Conservation (phyloP, 169 alveolate genomes). For the Plasmodium coatneyi region DNA sequence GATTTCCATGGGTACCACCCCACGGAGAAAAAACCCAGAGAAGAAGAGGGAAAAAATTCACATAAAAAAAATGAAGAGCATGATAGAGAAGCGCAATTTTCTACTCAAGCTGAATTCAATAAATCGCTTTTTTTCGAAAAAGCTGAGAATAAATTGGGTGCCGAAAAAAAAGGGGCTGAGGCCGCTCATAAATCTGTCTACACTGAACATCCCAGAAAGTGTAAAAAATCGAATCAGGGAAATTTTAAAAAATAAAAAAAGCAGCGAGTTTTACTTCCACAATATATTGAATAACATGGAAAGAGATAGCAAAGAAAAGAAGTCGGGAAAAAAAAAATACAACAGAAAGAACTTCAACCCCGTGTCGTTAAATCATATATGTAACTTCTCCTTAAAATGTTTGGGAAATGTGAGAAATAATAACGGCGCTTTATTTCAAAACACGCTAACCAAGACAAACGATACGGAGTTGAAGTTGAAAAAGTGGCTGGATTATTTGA, state of each 20-base stretch:
- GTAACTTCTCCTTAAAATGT: conserved; percentile 53
- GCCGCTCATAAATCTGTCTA: conserved; percentile 64
- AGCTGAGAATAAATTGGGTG: conserved; percentile 70
- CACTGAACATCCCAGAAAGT: conserved; percentile 46
- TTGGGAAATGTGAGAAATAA: conserved; percentile 46
- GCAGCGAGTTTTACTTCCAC: conserved; percentile 68
- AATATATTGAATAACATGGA: conserved; percentile 47
- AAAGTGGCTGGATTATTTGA: conserved; percentile 37
- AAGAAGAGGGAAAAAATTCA: conserved; percentile 2
- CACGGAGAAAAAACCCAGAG: neutral
- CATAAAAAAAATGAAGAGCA: conserved; percentile 26
- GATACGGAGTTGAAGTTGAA: conserved; percentile 56
- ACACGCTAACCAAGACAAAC: conserved; percentile 51
- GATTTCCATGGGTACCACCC: neutral
- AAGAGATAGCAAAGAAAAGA: conserved; percentile 46
- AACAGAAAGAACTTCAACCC: conserved; percentile 60
- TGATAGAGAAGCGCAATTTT: conserved; percentile 67
- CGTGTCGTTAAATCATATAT: conserved; percentile 50
- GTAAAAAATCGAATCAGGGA: conserved; percentile 44
- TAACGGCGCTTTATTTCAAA: conserved; percentile 45
- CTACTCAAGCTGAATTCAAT: conserved; percentile 23
- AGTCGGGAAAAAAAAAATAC: conserved; percentile 31
- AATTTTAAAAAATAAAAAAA: conserved; percentile 57
- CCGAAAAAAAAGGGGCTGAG: conserved; percentile 73
- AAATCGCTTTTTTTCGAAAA: conserved; percentile 48